phyloP scores from a whole-genome alignment of 495 filamentous ascomycete genomes.

The Annulohypoxylon bovei region DNA sequence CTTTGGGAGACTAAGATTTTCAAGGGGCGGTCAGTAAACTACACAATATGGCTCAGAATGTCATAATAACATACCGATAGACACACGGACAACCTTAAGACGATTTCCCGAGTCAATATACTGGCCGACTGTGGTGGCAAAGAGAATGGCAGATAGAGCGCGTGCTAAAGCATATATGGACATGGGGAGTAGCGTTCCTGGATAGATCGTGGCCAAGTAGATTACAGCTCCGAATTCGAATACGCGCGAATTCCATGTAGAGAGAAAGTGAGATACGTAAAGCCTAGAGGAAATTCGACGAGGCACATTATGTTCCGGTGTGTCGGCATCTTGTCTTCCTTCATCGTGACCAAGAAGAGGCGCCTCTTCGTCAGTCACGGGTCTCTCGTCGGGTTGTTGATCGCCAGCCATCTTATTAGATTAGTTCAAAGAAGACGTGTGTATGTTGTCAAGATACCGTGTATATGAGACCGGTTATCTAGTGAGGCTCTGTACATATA shows the following conservation, averaged over 20 bases:
- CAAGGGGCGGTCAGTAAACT: neutral
- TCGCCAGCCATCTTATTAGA: neutral
- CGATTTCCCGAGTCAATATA: slow-evolving; percentile 1
- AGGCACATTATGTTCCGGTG: neutral
- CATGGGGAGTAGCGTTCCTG: neutral
- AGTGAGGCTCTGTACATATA: neutral
- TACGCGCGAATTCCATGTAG: neutral
- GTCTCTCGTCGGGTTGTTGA: neutral
- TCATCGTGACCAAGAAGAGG: neutral
- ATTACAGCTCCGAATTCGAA: slow-evolving; percentile 5
- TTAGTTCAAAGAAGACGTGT: neutral
- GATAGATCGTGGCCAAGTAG: neutral
- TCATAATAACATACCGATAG: neutral
- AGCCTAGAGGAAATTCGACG: neutral
- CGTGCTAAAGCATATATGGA: neutral
- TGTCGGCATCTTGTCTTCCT: neutral
- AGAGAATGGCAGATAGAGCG: neutral
- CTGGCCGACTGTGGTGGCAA: neutral
- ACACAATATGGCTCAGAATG: neutral
- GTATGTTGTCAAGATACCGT: neutral
- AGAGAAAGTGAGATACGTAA: slow-evolving; percentile 1
- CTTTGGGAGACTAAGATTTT: neutral
- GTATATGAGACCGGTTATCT: neutral
- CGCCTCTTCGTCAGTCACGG: neutral
- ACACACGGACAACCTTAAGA: neutral